A percentile compares a stretch with the other conserved stretches of the same genome.
Conservation (phyloP, 768 basidiomycete genomes). For the Calvatia gigantea region DNA sequence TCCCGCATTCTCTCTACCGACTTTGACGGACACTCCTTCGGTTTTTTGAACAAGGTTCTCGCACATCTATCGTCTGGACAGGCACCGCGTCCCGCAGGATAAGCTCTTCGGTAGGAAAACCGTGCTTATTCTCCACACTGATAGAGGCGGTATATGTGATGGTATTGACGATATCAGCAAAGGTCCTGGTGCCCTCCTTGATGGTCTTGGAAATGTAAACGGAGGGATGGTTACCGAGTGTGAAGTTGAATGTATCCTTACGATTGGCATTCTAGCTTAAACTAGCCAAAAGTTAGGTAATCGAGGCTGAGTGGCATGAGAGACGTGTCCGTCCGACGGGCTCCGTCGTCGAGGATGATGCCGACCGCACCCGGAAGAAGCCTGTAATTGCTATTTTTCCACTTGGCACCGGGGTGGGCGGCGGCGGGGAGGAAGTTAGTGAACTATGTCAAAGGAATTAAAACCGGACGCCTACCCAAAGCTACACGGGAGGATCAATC, state of each 20-base stretch:
- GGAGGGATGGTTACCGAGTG: slow-evolving; percentile 45
- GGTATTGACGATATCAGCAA: slow-evolving; percentile 40
- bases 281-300: neutral
- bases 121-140: slow-evolving; percentile 45
- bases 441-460: neutral
- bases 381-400: slow-evolving; percentile 53
- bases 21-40: slow-evolving; percentile 30
- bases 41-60: slow-evolving; percentile 43
- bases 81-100: slow-evolving; percentile 47
- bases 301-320: slow-evolving; percentile 32
- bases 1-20: slow-evolving; percentile 29
- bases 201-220: slow-evolving; percentile 33
- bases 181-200: slow-evolving; percentile 35
- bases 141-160: slow-evolving; percentile 44
- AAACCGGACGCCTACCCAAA: slow-evolving; percentile 35
- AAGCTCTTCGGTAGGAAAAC: slow-evolving; percentile 39
- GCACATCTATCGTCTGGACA: slow-evolving; percentile 36
- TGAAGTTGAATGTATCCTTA: slow-evolving; percentile 50
- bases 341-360: slow-evolving; percentile 55
- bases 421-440: neutral
- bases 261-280: slow-evolving; percentile 46
- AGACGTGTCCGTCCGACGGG: no score
- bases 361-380: slow-evolving; percentile 51
- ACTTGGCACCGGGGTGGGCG: slow-evolving; percentile 36
- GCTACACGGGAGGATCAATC: slow-evolving; percentile 43